phyloP scores from a whole-genome alignment of 164 flowering plant species.

The Annona cherimola region DNA sequence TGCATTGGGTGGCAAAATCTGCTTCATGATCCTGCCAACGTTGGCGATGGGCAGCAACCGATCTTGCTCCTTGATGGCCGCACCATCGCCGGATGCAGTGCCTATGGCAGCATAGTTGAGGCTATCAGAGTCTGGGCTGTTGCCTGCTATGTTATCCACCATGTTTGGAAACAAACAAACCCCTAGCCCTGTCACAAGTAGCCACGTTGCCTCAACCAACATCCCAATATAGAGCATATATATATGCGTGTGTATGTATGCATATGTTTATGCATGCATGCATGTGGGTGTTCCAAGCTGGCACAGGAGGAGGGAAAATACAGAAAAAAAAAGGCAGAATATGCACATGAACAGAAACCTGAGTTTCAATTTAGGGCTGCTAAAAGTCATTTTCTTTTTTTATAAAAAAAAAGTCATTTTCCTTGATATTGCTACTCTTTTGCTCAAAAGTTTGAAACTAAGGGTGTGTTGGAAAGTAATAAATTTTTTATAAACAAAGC shows the following conservation, averaged over 20 bases:
- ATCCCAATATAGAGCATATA: background rate
- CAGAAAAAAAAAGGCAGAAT: too few relatives aligned
- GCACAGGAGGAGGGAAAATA: background rate
- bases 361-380: too few relatives aligned
- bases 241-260: background rate
- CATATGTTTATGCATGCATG: background rate
- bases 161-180: conserved; percentile 22
- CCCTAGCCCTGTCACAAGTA: conserved; percentile 27
- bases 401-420: too few relatives aligned
- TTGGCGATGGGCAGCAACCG: conserved; percentile 70
- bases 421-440: too few relatives aligned
- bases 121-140: conserved; percentile 18
- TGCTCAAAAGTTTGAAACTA: too few relatives aligned
- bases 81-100: conserved; percentile 20
- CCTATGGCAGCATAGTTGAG: conserved; percentile 15
- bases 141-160: conserved; percentile 24
- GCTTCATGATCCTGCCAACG: conserved; percentile 79
- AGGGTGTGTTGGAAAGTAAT: too few relatives aligned
- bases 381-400: too few relatives aligned
- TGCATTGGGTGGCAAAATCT: conserved; percentile 57
- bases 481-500: too few relatives aligned
- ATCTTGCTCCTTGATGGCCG: conserved; percentile 52
- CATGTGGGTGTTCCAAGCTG: conserved; percentile 1
- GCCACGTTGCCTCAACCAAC: conserved; percentile 26
- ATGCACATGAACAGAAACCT: too few relatives aligned